Base-by-base conservation (phyloP, 2,329 filamentous ascomycete genomes). In the Claviceps digitariae region DNA sequence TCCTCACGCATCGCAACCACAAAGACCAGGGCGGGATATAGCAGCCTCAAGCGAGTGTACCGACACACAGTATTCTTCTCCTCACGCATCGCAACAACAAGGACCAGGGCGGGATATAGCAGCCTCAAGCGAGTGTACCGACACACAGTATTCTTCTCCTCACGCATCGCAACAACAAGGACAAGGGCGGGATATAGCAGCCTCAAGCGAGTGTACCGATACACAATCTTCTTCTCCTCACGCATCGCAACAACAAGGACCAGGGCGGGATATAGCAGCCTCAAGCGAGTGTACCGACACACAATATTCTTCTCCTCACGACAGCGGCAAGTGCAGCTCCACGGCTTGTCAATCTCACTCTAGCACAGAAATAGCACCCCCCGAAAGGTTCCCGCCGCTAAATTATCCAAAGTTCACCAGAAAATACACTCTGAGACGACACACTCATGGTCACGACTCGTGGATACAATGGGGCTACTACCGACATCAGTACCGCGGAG, bases 391-490 rank as follows among this genome's bases (percentile, higher is more conserved):
- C 12, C 3, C 31, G 13, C 15, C 27, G 31, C 46, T 15, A 15
- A 3, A 12, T 20, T 4, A 21, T 50, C 49, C 41, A 17, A 53
- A 38, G 13, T 2, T 21, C 15, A 41, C 2, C 23, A 23, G 5
- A 5, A 6, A 17, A 3, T 25, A 13, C 12, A 31, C 36, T 10
- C 20, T n/a, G 9, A 40, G 40, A 12, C 45, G 40, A 29, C n/a
- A n/a, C n/a, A n/a, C n/a, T 15, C 15, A 38, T 5, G n/a, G 41
- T 13, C 52, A 20, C 25, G 49, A 52, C 29, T 48, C 49, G 12
- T 61, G 63, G 29, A 34, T 53, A 0, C 65, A 69, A 61, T 69
- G 66, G 66, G 65, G 65, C 5, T 64, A 63, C 21, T 27, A 67
- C 17, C 62, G 65, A 1, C 64, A 65, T 47, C 61, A 63, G 41